Conservation (phyloP, 2,329 filamentous ascomycete genomes). For the Beauveria scarabaeidicola region DNA sequence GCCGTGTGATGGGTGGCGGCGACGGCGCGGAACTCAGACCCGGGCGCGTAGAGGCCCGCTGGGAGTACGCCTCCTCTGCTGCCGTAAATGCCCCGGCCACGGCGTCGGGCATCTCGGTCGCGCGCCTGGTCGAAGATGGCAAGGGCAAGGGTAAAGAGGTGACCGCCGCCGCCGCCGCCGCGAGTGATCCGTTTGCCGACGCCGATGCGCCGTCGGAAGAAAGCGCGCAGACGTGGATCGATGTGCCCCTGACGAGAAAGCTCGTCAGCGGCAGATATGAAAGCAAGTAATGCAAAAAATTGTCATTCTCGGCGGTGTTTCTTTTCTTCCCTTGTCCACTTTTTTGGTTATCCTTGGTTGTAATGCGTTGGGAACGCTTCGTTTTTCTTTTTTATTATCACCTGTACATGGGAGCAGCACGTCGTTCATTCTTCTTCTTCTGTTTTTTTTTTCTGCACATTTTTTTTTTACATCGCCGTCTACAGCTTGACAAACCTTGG, state of each 20-base stretch:
- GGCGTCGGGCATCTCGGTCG: conserved; percentile 57
- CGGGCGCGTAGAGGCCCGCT: conserved; percentile 73
- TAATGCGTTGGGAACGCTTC: neutral
- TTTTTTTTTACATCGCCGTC: neutral
- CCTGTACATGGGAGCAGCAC: neutral
- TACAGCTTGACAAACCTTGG: neutral
- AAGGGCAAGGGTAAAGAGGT: conserved; percentile 45
- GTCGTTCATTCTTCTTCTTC: neutral
- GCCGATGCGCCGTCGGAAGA: conserved; percentile 18
- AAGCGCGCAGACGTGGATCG: conserved; percentile 48
- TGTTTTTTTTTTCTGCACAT: neutral
- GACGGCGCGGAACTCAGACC: conserved; percentile 62
- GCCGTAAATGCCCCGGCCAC: conserved; percentile 21
- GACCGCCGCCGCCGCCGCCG: neutral
- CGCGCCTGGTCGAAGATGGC: conserved; percentile 30
- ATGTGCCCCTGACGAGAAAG: conserved; percentile 57
- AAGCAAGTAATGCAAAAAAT: conserved; percentile 25
- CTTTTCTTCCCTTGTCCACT: neutral
- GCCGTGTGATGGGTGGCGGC: conserved; percentile 60
- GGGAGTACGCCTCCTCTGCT: conserved; percentile 51
- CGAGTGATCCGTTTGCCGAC: conserved; percentile 61
- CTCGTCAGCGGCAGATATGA: conserved; percentile 71
- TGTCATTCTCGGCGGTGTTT: neutral
- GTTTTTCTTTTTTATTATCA: neutral
- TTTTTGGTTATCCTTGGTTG: neutral